Percentiles rank a stretch among this genome's conserved stretches.
These are phyloP conservation scores for Monosporascus sp. DNA, from an alignment of 2,329 filamentous ascomycete species.

Conservation along the genomic window DNA sequence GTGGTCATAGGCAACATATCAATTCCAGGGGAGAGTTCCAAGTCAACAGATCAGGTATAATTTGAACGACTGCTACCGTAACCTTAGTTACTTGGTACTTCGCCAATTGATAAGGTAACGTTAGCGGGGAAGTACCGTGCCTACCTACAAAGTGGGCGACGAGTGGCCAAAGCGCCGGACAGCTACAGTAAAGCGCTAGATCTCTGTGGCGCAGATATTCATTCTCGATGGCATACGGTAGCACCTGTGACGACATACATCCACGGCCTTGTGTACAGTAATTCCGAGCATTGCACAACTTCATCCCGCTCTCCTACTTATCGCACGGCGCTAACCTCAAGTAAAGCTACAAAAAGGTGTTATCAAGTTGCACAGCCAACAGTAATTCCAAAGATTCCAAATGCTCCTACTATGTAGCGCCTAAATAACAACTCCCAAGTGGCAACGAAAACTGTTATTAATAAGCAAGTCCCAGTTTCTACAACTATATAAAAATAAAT, in stretches of 20 bases:
- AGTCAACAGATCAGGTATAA: not conserved
- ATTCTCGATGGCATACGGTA: not conserved
- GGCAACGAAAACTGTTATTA: not conserved
- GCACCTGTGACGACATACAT: conserved; percentile 9
- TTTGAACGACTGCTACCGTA: not conserved
- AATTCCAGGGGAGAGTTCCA: not conserved
- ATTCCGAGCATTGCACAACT: not conserved
- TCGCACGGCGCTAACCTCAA: not conserved
- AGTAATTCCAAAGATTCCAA: conserved; percentile 14
- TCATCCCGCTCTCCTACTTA: not conserved
- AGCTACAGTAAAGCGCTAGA: not conserved
- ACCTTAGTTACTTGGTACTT: not conserved
- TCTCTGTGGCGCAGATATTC: too few relatives aligned
- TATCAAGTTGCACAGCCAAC: conserved; percentile 1
- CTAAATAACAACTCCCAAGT: too few relatives aligned
- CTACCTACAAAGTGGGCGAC: too few relatives aligned
- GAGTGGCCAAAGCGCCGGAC: too few relatives aligned
- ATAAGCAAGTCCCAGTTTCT: not conserved
- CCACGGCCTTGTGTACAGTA: not conserved
- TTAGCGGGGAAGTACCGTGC: too few relatives aligned
- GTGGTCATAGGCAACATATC: not conserved
- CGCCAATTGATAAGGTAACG: too few relatives aligned
- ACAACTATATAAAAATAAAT: not conserved
- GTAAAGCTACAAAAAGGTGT: not conserved
- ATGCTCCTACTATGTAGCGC: too few relatives aligned